A percentile compares a stretch with the other conserved stretches of the same genome.
Evolutionary conservation across 2,329 filamentous ascomycete species (phyloP).

Genomic region (Thelonectria rubi): DNA sequence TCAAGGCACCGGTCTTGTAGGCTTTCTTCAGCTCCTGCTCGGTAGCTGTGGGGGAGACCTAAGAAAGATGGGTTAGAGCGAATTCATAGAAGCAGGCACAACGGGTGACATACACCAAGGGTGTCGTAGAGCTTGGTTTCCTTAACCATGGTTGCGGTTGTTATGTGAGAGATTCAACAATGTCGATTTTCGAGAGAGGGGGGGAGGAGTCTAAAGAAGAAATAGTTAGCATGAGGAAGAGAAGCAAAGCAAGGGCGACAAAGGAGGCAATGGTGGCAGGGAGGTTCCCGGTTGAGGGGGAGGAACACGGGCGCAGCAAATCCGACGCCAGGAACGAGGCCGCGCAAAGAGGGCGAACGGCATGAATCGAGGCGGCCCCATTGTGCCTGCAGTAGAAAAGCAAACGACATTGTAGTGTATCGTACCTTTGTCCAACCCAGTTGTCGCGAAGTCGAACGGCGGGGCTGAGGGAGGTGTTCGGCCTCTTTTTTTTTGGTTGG

Average conservation of each 20-base stretch:
- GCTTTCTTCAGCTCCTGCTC: conserved; percentile 91
- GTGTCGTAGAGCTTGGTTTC: conserved; percentile 83
- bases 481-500: conserved; percentile 33
- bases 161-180: conserved; percentile 8
- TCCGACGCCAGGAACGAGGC: conserved; percentile 7
- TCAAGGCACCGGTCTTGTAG: conserved; percentile 84
- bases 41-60: conserved; percentile 82
- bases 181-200: conserved; percentile 20
- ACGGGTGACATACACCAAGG: conserved; percentile 70
- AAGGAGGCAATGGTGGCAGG: conserved; percentile 7
- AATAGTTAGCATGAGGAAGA: conserved; percentile 34
- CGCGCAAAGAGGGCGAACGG: conserved; percentile 1
- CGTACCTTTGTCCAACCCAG: conserved; percentile 41
- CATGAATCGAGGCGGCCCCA: too few species aligned
- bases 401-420: conserved; percentile 12
- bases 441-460: conserved; percentile 40
- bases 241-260: neutral
- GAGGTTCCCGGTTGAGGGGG: neutral
- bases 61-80: conserved; percentile 32
- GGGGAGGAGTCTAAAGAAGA: conserved; percentile 28
- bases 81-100: neutral
- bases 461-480: conserved; percentile 41
- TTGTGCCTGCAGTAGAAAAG: neutral
- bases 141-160: conserved; percentile 71
- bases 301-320: neutral